Base-by-base conservation (phyloP, 176 grass and related monocot genomes). In the Dactylis glomerata region DNA sequence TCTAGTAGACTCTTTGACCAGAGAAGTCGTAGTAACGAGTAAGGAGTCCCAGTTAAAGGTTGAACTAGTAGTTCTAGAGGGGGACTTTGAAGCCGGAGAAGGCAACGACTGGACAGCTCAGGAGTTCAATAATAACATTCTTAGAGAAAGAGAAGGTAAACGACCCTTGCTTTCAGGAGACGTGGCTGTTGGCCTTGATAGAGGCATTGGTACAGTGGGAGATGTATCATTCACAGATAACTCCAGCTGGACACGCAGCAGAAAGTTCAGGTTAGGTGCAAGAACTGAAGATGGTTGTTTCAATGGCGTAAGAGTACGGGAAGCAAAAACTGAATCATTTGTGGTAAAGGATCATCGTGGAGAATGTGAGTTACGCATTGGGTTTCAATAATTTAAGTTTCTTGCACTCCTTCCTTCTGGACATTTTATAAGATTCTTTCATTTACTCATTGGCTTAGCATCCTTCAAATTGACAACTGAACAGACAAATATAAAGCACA, bases 311-410 rank as follows among this genome's bases (percentile, higher is more conserved):
- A 88, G 93, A 84, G 87, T 98, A 81, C 87, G 37, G 58, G 96
- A 98, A 90, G 96, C 96, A 75, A 91, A 87, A 76, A 89, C 91
- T 8, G 93, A 95, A 57, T 78, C 93, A 51, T 98, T 98, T 86
- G 78, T 93, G 83, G 93, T 98, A 41, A 99, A 98, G 81, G 96
- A 98, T 65, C 96, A 98, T 77, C 96, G 96, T 80, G 96, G 96
- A 83, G 96, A 98, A 85, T 89, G 96, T 98, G 86, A 95, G 93
- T 95, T 69, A 54, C 23, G 17, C 3, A 66, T 87, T 74, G 55
- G 40, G 52, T 65, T 82, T 80, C 16, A 90, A 66, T 26, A 38
- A 41, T 74, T 80, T 81, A 67, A 57, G 3, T 73, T 78, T 63
- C 10, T 78, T 81, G 20, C 56, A 78, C 49, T 52, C 56, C 30